Conservation (phyloP, 805 yeast species). For the Kurtzmaniella fragi region DNA sequence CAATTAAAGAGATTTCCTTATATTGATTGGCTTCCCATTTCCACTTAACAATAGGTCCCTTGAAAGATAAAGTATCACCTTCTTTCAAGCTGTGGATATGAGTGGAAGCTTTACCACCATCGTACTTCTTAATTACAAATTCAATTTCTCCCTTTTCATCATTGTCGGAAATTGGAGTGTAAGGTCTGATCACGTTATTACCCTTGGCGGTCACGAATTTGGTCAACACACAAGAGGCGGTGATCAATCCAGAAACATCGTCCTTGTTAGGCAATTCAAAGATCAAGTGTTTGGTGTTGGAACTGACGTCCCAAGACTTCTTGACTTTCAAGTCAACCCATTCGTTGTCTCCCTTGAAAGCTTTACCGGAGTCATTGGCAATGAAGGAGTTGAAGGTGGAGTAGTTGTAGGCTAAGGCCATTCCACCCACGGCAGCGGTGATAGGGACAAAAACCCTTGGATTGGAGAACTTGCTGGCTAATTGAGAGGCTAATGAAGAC, state of each 20-base stretch:
- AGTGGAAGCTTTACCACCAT: conserved; percentile 75
- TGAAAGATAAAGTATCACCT: conserved; percentile 80
- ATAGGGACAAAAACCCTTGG: conserved; percentile 26
- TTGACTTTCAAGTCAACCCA: conserved; percentile 69
- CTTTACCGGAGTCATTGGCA: conserved; percentile 35
- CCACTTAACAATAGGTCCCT: conserved; percentile 93
- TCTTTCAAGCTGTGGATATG: conserved; percentile 68
- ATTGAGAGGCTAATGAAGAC: neutral
- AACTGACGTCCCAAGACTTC: conserved; percentile 45
- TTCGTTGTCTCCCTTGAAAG: conserved; percentile 58
- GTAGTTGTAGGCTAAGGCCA: conserved; percentile 28
- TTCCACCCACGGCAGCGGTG: conserved; percentile 27
- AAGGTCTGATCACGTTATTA: conserved; percentile 78
- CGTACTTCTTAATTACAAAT: conserved; percentile 79
- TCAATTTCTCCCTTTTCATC: conserved; percentile 71
- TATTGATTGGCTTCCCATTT: conserved; percentile 84
- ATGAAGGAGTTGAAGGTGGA: conserved; percentile 16
- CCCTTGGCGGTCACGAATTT: conserved; percentile 84
- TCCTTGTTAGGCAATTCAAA: conserved; percentile 67
- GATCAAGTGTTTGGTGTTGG: conserved; percentile 62
- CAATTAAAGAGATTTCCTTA: conserved; percentile 74
- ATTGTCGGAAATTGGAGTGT: conserved; percentile 78
- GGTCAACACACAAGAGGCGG: conserved; percentile 77
- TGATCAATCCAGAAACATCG: conserved; percentile 66
- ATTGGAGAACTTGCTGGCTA: conserved; percentile 13